phyloP scores from a whole-genome alignment of 495 filamentous ascomycete genomes.

The Trichoderma erinaceum region DNA sequence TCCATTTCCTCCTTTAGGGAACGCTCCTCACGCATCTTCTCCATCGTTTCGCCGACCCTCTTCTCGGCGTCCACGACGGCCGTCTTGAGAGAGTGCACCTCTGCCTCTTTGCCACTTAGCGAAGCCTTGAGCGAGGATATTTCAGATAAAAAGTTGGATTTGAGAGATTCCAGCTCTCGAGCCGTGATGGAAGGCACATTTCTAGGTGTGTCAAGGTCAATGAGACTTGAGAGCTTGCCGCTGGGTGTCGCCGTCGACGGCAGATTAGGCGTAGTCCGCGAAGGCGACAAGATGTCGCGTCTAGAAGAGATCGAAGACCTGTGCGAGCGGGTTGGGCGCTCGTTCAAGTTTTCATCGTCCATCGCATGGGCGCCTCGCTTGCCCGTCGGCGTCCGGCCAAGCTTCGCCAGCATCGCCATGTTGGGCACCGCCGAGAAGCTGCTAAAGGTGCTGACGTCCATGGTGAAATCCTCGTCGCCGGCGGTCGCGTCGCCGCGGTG shows the following conservation, averaged over 20 bases:
- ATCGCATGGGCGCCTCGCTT: slow-evolving; percentile 11
- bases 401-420: slow-evolving; percentile 74
- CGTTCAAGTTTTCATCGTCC: slow-evolving; percentile 62
- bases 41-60: slow-evolving; percentile 79
- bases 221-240: slow-evolving; percentile 45
- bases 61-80: slow-evolving; percentile 85
- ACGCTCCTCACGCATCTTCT: slow-evolving; percentile 69
- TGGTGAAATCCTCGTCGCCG: slow-evolving; percentile 59
- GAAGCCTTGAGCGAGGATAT: slow-evolving; percentile 85
- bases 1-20: slow-evolving; percentile 78
- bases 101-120: slow-evolving; percentile 83
- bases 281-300: slow-evolving; percentile 24
- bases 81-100: slow-evolving; percentile 74
- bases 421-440: slow-evolving; percentile 82
- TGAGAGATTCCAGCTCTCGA: slow-evolving; percentile 84
- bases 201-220: slow-evolving; percentile 94
- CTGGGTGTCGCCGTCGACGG: slow-evolving; percentile 24
- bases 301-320: slow-evolving; percentile 29
- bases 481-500: slow-evolving; percentile 27
- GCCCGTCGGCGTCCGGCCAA: slow-evolving; percentile 44
- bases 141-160: slow-evolving; percentile 81
- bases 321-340: slow-evolving; percentile 54
- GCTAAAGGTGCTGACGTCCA: slow-evolving; percentile 59
- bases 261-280: slow-evolving; percentile 22
- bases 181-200: slow-evolving; percentile 87